phyloP scores from a whole-genome alignment of 2,329 filamentous ascomycete species.

The Diaporthe longicolla region DNA sequence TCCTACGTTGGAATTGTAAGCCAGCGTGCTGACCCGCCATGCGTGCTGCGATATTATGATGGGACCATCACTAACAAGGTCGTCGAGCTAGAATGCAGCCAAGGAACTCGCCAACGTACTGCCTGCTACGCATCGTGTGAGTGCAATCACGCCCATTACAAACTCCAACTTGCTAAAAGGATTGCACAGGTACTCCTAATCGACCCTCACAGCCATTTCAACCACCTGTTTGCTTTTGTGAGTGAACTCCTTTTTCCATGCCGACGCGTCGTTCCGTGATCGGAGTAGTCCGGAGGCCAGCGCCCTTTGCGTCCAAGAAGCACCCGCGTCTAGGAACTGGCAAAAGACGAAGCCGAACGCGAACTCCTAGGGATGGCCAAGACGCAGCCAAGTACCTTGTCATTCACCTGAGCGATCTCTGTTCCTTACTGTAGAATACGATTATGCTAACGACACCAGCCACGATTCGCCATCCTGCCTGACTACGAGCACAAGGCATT shows the following conservation, averaged over 20 bases:
- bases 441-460: conserved; percentile 45
- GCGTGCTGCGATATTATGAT: neutral
- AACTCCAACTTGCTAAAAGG: neutral
- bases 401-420: neutral
- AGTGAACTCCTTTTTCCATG: conserved; percentile 10
- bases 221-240: conserved; percentile 63
- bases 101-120: conserved; percentile 55
- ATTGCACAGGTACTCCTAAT: conserved; percentile 55
- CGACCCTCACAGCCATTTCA: conserved; percentile 65
- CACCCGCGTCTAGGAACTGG: neutral
- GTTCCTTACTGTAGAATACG: neutral
- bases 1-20: conserved; percentile 60
- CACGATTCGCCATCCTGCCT: conserved; percentile 59
- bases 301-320: neutral
- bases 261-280: neutral
- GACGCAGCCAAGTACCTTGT: neutral
- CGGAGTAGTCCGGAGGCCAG: neutral
- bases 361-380: too few relatives aligned
- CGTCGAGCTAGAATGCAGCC: conserved; percentile 48
- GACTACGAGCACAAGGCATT: conserved; percentile 63
- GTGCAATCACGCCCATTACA: neutral
- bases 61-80: neutral
- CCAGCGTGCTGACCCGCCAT: conserved; percentile 6
- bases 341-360: too few relatives aligned
- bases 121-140: conserved; percentile 53